Conservation (phyloP, 2,329 filamentous ascomycete genomes). For the Thelonectria discophora region DNA sequence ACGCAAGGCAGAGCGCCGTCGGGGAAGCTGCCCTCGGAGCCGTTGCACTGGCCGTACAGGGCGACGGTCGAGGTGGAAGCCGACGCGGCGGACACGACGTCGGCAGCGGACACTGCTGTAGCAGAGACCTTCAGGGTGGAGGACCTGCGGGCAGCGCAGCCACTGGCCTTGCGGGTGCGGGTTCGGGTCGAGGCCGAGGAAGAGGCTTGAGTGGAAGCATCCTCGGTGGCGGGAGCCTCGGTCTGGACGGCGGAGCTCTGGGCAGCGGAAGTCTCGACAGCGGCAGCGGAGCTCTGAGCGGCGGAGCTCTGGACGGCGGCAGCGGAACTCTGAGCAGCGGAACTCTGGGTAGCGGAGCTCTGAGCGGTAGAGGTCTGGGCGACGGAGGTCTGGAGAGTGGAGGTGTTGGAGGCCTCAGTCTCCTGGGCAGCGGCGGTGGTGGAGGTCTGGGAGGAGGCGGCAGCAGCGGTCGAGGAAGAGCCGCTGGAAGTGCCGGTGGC, state of each 20-base stretch:
- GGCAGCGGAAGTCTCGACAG: background rate
- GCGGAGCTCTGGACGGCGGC: background rate
- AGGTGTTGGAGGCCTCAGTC: background rate
- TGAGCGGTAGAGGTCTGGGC: background rate
- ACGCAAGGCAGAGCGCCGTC: constrained; percentile 35
- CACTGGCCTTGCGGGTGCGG: constrained; percentile 23
- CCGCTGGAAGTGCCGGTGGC: constrained; percentile 25
- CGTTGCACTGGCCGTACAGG: constrained; percentile 35
- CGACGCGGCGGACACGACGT: constrained; percentile 20
- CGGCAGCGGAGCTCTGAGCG: background rate
- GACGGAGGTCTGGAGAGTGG: background rate
- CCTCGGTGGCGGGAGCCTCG: constrained; percentile 18
- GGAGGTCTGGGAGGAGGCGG: background rate
- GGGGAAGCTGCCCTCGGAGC: constrained; percentile 34
- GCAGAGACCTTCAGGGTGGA: background rate
- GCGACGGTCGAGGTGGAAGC: constrained; percentile 21
- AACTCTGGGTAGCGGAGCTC: background rate
- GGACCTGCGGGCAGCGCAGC: constrained; percentile 24
- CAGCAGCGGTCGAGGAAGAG: constrained; percentile 15
- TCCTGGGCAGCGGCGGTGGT: constrained; percentile 3
- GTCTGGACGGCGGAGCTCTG: constrained; percentile 8
- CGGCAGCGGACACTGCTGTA: constrained; percentile 6
- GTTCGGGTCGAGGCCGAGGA: constrained; percentile 15
- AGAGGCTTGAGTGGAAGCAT: constrained; percentile 7
- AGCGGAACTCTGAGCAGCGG: background rate